Evolutionary conservation across 805 yeast species (phyloP).

Genomic region (Pichia thaimueangensis): DNA sequence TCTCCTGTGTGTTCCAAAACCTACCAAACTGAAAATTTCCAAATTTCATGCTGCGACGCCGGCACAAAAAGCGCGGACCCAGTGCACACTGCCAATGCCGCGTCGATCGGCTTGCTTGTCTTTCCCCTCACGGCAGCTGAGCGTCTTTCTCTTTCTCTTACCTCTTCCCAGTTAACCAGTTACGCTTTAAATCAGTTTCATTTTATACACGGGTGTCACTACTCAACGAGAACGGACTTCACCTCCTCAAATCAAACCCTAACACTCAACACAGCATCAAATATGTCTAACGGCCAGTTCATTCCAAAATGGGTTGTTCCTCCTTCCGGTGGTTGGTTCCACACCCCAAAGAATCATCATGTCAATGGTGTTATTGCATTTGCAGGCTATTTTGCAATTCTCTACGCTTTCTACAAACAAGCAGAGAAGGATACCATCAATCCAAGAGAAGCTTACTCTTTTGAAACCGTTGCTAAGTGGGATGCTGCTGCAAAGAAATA

Average conservation of each 20-base stretch:
- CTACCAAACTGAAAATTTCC: no score
- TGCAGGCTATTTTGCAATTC: slow-evolving; percentile 32
- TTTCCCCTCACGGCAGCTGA: not conserved
- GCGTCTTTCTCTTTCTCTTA: no score
- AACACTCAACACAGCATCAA: not conserved
- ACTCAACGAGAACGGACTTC: not conserved
- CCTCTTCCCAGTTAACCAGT: no score
- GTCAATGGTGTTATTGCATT: slow-evolving; percentile 37
- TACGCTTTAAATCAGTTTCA: no score
- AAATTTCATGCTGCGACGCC: no score
- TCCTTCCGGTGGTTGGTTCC: slow-evolving; percentile 54
- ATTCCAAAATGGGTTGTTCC: slow-evolving; percentile 32
- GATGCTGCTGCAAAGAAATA: slow-evolving; percentile 33
- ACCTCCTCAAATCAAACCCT: not conserved
- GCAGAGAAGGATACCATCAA: slow-evolving; percentile 34
- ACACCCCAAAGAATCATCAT: slow-evolving; percentile 45
- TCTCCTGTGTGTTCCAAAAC: no score
- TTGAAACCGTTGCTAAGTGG: slow-evolving; percentile 39
- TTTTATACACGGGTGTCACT: no score
- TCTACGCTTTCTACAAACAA: slow-evolving; percentile 29
- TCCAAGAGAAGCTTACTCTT: slow-evolving; percentile 31
- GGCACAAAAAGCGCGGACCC: not conserved
- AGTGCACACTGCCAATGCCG: not conserved
- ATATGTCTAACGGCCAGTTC: slow-evolving; percentile 20
- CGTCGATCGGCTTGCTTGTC: not conserved